Evolutionary conservation across 441 rosid genomes (phyloP).

Genomic region (Pelargonium cotyledonis): DNA sequence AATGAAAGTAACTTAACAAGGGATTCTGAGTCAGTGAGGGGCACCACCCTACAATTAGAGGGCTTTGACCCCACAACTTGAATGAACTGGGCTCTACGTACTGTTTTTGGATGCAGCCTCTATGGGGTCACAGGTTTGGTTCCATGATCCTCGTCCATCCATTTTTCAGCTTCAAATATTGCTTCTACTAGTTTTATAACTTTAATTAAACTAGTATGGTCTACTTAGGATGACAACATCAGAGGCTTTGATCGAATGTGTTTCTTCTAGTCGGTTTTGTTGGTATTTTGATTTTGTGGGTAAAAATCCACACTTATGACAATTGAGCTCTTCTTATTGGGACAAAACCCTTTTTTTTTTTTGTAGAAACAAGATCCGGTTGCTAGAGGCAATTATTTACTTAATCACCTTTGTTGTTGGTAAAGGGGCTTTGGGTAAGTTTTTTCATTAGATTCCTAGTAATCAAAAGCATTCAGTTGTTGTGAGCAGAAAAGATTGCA

Average conservation of each 20-base stretch:
- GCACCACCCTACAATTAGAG: too few species aligned
- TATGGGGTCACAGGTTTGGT: conserved; percentile 16
- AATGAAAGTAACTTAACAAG: conserved; percentile 44
- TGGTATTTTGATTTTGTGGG: too few species aligned
- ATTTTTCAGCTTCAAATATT: too few species aligned
- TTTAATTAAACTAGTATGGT: too few species aligned
- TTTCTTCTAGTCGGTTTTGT: too few species aligned
- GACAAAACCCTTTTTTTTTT: not conserved
- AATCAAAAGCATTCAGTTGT: not conserved
- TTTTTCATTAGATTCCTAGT: not conserved
- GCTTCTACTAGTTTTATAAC: too few species aligned
- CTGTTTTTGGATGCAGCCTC: not conserved
- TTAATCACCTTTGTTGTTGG: not conserved
- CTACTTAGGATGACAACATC: too few species aligned
- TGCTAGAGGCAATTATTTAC: not conserved
- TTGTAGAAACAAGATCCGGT: not conserved
- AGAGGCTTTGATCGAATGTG: too few species aligned
- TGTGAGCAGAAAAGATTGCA: not conserved
- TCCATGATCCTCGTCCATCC: not conserved
- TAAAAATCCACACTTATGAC: too few species aligned
- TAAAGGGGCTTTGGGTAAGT: not conserved
- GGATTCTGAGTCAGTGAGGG: not conserved
- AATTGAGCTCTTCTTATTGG: too few species aligned
- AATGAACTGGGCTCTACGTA: conserved; percentile 5
- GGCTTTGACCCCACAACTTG: conserved; percentile 10